Base-by-base conservation (phyloP, 371 early-diverging fungal genomes). In the Mortierella sp. region DNA sequence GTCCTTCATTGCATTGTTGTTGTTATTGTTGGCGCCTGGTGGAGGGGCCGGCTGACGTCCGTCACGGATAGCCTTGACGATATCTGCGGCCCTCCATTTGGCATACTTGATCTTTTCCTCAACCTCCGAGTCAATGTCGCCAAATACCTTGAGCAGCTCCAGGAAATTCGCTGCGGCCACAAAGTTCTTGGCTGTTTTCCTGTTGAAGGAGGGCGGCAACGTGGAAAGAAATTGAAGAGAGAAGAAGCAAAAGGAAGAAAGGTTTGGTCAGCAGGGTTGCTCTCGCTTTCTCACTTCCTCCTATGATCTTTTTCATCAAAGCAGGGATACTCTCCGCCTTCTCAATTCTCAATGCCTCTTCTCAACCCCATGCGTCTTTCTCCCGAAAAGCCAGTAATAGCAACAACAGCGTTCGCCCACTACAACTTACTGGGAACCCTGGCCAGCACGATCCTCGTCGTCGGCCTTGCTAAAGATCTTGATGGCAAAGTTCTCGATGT, bases 41-140 rank as follows among this genome's bases (percentile, higher is more conserved):
- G 94, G 95, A 34, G 94, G 89, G 14, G 78, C 86, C 21, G 98
- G 97, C 11, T 71, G 79, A 31, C 96, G 91, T 9, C 98, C 99
- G 84, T 97, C 98, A n/a, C 95, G 91, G 31, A 97, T 80, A 1
- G 98, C 97, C 82, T 97, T 98, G 75, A 96, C 90, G 46, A 99
- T 98, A 80, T 98, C 97, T 0, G 96, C 92, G 5, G 98, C 98
- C 72, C 97, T 95, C 95, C 96, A 99, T 83, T 98, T 98, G 1
- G 99, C 92, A 88, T 99, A 98, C 76, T 94, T 96, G 76, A 98
- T 96, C 89, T 98, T 99, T 78, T 95, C 95, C 48, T 92, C 90
- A 14, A 94, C 89, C 93, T 96, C 79, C 31, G 77, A 72, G 51
- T 95, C 96, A 55, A 96, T 55, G 6, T 96, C 94, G 28, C 96